Evolutionary conservation across 2,329 filamentous ascomycete species (phyloP), one percentile per base, ranked within the genome.

Genomic region (Penicillium expansum): DNA sequence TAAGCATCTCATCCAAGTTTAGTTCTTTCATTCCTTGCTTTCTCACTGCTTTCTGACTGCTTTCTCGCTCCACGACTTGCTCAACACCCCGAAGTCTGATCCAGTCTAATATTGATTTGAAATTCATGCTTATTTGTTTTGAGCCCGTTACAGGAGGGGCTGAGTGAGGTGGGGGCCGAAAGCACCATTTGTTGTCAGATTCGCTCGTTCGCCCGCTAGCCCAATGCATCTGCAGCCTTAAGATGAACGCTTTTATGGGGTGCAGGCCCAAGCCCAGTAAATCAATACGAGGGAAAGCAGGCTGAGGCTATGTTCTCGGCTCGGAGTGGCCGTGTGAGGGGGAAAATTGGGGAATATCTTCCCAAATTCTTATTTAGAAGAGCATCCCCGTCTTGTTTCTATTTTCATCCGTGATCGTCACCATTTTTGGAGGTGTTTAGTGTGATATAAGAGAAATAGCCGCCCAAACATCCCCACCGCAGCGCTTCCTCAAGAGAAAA

Each of bases 181-280:
- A 42, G n/a, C 41, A 56, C 29, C 29, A 9, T 47, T 44, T 39
- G 52, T 38, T 30, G 37, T 37, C 43, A 30, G 32, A 48, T 41
- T 38, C 44, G 41, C 55, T 63, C 37, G 59, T 66, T 65, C 56
- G 57, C 24, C 30, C 11, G 41, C 56, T 45, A 62, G 52, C 56
- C 44, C 59, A 60, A 61, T 51, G 62, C 59, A 64, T 56, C 54
- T 66, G 62, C 64, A 66, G 64, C 64, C 62, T 66, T 66, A 64
- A 43, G 45, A 56, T 22, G 48, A 56, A 54, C 44, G 41, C 22
- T 47, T 27, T 22, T 33, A 33, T 43, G 48, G 18, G 49, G 38
- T 18, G 6, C 13, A 48, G 18, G 20, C 7, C 41, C 51, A 27
- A 35, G 35, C 37, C 45, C 43, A 49, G 48, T 44, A 20, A 53